Conservation (phyloP, 2,329 filamentous ascomycete species). For the Xylariaceae sp. region DNA sequence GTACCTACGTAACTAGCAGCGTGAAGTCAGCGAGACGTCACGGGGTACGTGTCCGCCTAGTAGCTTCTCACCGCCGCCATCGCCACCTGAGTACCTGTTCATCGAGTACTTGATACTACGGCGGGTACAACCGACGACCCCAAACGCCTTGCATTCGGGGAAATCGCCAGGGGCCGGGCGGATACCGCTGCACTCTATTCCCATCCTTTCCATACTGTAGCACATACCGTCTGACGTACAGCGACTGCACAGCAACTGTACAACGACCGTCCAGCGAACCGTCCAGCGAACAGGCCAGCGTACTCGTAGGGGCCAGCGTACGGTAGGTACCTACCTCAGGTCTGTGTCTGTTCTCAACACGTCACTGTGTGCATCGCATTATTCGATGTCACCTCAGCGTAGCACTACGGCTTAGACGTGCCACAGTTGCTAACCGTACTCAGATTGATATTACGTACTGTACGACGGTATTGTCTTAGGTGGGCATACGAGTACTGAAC, state of each 20-base stretch:
- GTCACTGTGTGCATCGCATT: not conserved
- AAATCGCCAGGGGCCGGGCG: not conserved
- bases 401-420: not conserved
- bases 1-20: not conserved
- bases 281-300: too few relatives aligned
- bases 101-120: not conserved
- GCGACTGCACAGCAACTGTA: too few relatives aligned
- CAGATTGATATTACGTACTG: not conserved
- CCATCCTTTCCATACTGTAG: too few relatives aligned
- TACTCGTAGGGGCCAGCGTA: too few relatives aligned
- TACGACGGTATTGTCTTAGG: not conserved
- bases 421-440: not conserved
- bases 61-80: not conserved
- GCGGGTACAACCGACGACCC: not conserved
- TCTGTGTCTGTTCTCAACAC: not conserved
- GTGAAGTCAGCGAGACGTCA: not conserved
- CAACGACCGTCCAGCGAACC: too few relatives aligned
- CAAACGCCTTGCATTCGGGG: not conserved
- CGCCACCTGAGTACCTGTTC: not conserved
- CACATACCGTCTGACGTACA: too few relatives aligned
- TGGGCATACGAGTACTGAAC: too few relatives aligned
- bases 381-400: not conserved
- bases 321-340: not conserved
- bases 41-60: not conserved
- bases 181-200: too few relatives aligned